Evolutionary conservation across 164 flowering plant species (phyloP), one percentile per base, ranked within the genome.

Genomic region (Macadamia tetraphylla): DNA sequence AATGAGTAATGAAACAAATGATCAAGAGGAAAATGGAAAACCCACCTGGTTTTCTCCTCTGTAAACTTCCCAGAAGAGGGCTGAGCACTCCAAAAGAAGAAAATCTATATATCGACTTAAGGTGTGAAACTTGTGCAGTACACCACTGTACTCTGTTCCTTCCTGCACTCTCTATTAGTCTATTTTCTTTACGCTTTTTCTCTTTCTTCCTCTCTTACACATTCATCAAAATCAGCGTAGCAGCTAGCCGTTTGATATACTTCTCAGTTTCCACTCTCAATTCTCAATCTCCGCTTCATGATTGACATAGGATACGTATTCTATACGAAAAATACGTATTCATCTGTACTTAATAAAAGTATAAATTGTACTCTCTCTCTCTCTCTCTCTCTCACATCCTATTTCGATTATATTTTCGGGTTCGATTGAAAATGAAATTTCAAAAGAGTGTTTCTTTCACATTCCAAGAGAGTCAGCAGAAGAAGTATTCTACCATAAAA

Each of bases 191-290:
- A 67, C 68, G 30, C 57, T 61, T 72, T 23, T 58, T 23, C 56
- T 58, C 42, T 44, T 40, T n/a, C 12, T 31, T 62, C 65, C 35
- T 53, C 43, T 35, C 42, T 67, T 70, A 29, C 40, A 35, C 65
- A 31, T 82, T 80, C 86, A 84, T 84, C 85, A 79, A 83, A 83
- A 83, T 87, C 91, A 87, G 87, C 72, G 79, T 76, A 77, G 74
- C 81, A 81, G 78, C 66, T 83, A 79, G 75, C 81, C 86, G 81
- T 87, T 84, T 83, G 82, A 77, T 66, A 77, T 77, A 83, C 88
- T 76, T 78, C 40, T 66, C 60, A 35, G 40, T 35, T 35, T 5
- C 5, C 5, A 35, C 40, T 35, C 40, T 35, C 40, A 35, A 23
- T 23, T 66, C 66, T 58, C 61, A 64, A 48, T 60, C 64, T 72